Conservation (phyloP, 768 basidiomycete species). For the Collybiopsis confluens region DNA sequence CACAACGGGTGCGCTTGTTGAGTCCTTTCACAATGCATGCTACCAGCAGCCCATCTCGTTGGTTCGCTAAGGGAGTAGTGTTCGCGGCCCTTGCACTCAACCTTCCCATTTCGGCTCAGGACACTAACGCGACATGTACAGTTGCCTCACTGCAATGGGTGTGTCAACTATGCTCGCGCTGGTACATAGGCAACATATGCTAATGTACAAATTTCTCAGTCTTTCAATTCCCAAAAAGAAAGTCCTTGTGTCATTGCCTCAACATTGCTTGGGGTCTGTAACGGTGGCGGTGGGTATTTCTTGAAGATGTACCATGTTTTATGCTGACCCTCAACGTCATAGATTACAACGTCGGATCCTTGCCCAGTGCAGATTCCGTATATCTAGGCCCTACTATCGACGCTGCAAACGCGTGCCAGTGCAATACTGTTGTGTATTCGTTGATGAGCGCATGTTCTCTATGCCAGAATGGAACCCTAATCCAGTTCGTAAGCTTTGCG, state of each 20-base stretch:
- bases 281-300: constrained; percentile 31
- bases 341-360: constrained; percentile 27
- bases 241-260: constrained; percentile 45
- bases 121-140: constrained; percentile 18
- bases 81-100: neutral
- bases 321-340: no score
- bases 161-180: no score
- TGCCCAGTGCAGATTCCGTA: constrained; percentile 20
- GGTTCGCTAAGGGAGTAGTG: neutral
- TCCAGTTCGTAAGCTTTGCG: no score
- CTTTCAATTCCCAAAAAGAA: constrained; percentile 38
- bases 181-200: neutral
- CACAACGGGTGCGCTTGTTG: neutral
- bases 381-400: constrained; percentile 38
- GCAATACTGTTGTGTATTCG: constrained; percentile 54
- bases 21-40: neutral
- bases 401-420: constrained; percentile 41
- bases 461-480: constrained; percentile 44
- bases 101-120: constrained; percentile 16
- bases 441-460: constrained; percentile 53
- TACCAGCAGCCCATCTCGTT: neutral
- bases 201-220: neutral
- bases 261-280: constrained; percentile 38
- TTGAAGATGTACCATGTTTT: no score
- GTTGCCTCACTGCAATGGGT: constrained; percentile 22